Evolutionary conservation across 192 early-diverging fungal genomes (phyloP).

Genomic region (Entomortierella beljakovae): DNA sequence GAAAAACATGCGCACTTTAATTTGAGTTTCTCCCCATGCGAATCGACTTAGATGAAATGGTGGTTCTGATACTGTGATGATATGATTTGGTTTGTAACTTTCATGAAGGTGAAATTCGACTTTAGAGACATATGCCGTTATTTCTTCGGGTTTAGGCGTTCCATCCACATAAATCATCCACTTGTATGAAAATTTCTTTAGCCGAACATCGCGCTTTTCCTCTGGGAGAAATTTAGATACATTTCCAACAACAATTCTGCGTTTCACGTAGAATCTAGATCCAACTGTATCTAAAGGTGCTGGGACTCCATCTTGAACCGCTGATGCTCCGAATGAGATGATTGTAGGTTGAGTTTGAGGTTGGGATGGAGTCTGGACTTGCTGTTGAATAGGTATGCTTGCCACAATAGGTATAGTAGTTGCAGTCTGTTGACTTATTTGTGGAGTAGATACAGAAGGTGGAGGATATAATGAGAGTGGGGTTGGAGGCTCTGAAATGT

Average conservation of each 20-base stretch:
- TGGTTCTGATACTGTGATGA: conserved; percentile 82
- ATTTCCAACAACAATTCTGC: conserved; percentile 76
- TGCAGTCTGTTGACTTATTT: not conserved
- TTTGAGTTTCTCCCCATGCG: conserved; percentile 96
- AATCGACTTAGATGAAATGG: conserved; percentile 89
- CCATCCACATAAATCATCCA: conserved; percentile 94
- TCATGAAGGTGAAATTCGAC: conserved; percentile 92
- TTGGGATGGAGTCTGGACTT: not conserved
- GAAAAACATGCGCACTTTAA: conserved; percentile 86
- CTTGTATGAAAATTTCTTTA: conserved; percentile 77
- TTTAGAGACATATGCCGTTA: conserved; percentile 76
- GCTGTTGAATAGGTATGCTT: not conserved
- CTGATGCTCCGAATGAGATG: conserved; percentile 45
- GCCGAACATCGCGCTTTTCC: conserved; percentile 65
- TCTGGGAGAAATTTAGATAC: conserved; percentile 77
- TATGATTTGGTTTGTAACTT: conserved; percentile 88
- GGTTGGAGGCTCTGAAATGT: conserved; percentile 29
- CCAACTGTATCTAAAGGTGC: conserved; percentile 58
- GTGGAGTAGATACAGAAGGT: not conserved
- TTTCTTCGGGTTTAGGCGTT: conserved; percentile 56
- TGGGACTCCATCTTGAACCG: conserved; percentile 36
- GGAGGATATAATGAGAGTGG: conserved; percentile 19
- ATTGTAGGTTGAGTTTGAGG: conserved; percentile 43
- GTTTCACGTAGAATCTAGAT: conserved; percentile 80
- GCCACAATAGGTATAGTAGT: not conserved